Evolutionary conservation across 164 flowering plant genomes (phyloP).

Genomic region (Sedum album): DNA sequence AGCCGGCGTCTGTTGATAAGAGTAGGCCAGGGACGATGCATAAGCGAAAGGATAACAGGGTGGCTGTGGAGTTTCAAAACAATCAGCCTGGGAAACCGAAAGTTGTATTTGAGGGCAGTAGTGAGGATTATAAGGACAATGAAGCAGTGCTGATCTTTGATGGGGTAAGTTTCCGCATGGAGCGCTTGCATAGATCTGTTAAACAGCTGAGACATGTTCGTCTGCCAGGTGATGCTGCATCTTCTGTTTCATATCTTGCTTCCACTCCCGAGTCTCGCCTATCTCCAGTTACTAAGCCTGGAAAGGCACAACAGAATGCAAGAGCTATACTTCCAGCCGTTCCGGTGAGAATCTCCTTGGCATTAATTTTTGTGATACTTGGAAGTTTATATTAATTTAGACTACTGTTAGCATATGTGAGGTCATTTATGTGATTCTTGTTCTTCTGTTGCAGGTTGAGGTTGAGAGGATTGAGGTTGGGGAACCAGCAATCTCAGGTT

Average conservation of each 20-base stretch:
- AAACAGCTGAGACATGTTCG: constrained; percentile 71
- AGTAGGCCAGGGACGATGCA: constrained; percentile 61
- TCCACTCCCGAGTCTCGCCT: constrained; percentile 30
- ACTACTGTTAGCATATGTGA: background rate
- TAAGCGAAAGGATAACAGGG: constrained; percentile 74
- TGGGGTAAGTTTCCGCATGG: constrained; percentile 65
- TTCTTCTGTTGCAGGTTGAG: constrained; percentile 46
- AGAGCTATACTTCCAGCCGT: background rate
- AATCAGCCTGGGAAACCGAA: constrained; percentile 2
- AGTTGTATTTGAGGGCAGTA: constrained; percentile 14
- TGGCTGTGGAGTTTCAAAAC: constrained; percentile 2
- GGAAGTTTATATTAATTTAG: background rate
- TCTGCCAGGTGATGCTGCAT: constrained; percentile 41
- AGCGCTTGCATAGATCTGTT: constrained; percentile 80
- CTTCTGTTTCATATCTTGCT: constrained; percentile 16
- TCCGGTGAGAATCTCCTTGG: background rate
- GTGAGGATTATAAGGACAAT: constrained; percentile 36
- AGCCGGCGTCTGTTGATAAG: background rate
- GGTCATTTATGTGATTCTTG: too few species aligned
- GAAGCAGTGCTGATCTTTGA: constrained; percentile 38
- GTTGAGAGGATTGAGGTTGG: constrained; percentile 82
- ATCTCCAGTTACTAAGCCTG: constrained; percentile 39
- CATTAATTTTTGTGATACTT: background rate
- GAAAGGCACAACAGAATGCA: background rate
- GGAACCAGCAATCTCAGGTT: constrained; percentile 53